Base-by-base conservation (phyloP, 129 eudicot genomes). In the Flaveria brownii region DNA sequence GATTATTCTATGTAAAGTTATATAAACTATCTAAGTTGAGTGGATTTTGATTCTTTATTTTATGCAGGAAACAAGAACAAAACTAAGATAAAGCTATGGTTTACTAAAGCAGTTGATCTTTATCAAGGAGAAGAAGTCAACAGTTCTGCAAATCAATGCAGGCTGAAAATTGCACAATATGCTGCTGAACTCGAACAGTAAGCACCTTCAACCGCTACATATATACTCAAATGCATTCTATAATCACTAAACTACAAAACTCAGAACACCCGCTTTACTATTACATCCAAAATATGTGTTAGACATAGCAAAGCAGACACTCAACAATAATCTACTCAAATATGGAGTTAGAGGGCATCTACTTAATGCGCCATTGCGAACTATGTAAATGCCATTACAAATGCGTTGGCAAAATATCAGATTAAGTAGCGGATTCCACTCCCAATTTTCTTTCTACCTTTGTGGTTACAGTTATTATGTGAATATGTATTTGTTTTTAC, bases 71-170 rank as follows among this genome's bases (percentile, higher is more conserved):
- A 36, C 69, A 63, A 20, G 69, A 63, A 30, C 45, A 63, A 63
- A 63, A 62, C 68, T 22, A 30, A 2, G 68, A 62, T 22, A 62
- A 62, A 62, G 68, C 68, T 30, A 62, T 62, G 68, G 12, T 30
- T 28, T 62, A 62, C 69, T 63, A 63, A 63, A 63, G 69, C 46
- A 7, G 69, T 30, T 30, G 69, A 63, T 28, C 69, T 63, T 30
- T 63, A 63, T 30, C 69, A 63, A 63, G 46, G 69, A 15, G 69
- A 63, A 63, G 69, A 63, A 63, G 69, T 63, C 22, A 63, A 63
- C 13, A 63, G 69, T 28, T 28, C 69, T 63, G 69, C 69, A 63
- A 63, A 63, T 63, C 69, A 63, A 30, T 63, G 69, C 69, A 63
- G 46, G 45, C 69, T 63, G 45, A 63, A 63, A 63, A 63, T 63